These are phyloP conservation scores for Hyaloscypha finlandica DNA, from an alignment of 495 filamentous ascomycete species.

Conservation along the genomic window DNA sequence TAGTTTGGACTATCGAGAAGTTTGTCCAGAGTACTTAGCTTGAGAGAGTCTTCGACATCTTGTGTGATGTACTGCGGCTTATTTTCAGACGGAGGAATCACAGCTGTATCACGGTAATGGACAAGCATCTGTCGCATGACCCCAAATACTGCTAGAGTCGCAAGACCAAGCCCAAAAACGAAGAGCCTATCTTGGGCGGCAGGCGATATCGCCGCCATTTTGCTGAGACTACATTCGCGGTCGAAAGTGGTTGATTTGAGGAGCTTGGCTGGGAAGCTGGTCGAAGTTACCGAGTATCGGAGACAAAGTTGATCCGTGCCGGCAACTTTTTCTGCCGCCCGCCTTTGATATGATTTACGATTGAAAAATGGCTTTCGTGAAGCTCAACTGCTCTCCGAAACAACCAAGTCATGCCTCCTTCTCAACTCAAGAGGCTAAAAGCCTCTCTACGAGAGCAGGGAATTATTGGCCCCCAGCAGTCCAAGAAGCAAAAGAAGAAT, in stretches of 20 bases:
- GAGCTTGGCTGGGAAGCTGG: background rate
- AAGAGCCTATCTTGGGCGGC: slow-evolving; percentile 45
- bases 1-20: slow-evolving; percentile 54
- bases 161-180: slow-evolving; percentile 41
- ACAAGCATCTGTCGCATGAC: slow-evolving; percentile 43
- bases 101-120: slow-evolving; percentile 48
- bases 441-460: slow-evolving; percentile 83
- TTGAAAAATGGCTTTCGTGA: slow-evolving; percentile 8
- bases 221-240: slow-evolving; percentile 26
- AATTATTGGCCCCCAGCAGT: slow-evolving; percentile 83
- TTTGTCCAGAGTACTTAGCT: slow-evolving; percentile 49
- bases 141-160: slow-evolving; percentile 38
- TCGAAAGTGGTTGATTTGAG: background rate
- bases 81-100: slow-evolving; percentile 47
- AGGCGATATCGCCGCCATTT: slow-evolving; percentile 33
- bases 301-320: background rate
- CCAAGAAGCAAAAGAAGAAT: slow-evolving; percentile 85
- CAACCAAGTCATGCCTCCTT: slow-evolving; percentile 71
- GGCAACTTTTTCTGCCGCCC: slow-evolving; percentile 12
- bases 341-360: slow-evolving; percentile 31
- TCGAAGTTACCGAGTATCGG: background rate
- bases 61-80: slow-evolving; percentile 62
- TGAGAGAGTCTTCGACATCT: slow-evolving; percentile 58
- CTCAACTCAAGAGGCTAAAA: slow-evolving; percentile 94
- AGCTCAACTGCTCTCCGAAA: slow-evolving; percentile 33